Base-by-base conservation (phyloP, 441 rosid species). In the Rhodomyrtus psidioides region DNA sequence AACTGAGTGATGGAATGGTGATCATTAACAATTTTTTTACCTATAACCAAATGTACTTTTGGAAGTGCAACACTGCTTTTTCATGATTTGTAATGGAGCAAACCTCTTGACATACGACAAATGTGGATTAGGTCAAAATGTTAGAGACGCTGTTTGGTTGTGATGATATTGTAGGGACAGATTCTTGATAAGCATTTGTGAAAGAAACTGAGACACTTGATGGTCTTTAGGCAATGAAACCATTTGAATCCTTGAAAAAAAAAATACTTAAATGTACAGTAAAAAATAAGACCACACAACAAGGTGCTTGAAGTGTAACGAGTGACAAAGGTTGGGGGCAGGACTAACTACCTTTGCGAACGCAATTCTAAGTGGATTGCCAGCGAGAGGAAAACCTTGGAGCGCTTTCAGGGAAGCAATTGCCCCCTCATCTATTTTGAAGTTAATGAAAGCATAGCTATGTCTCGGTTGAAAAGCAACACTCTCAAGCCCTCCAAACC, bases 301-400 rank as follows among this genome's bases (percentile, higher is more conserved):
- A 53, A 82, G 27, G 46, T 9, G 84, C 42, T 82, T 82, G 34
- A 28, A 76, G 53, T 74, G 55, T 51, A 85, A 82, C 34, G 27
- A 55, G 86, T 27, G 82, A 83, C 81, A 83, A 49, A 90, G 91
- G 88, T 87, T 88, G 84, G 89, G 82, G 81, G 88, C 91, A 91
- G 88, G 83, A 97, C 99, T 97, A 95, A 97, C 99, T 98, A 98
- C 95, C 98, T 97, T 97, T 55, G 99, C 95, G 92, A 94, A 97
- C 93, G 96, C 99, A 90, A 97, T 94, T 90, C 94, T 94, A 90
- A 97, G 98, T 70, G 97, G 95, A 86, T 91, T 96, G 88, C 96
- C 98, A n/a, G 93, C 92, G 62, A 97, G 91, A 79, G 95, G 92
- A 86, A 93, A 90, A 44, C 96, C 99, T 90, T 95, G 98, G 34